Evolutionary conservation across 768 basidiomycete species (phyloP).

Genomic region (Russula sp.): DNA sequence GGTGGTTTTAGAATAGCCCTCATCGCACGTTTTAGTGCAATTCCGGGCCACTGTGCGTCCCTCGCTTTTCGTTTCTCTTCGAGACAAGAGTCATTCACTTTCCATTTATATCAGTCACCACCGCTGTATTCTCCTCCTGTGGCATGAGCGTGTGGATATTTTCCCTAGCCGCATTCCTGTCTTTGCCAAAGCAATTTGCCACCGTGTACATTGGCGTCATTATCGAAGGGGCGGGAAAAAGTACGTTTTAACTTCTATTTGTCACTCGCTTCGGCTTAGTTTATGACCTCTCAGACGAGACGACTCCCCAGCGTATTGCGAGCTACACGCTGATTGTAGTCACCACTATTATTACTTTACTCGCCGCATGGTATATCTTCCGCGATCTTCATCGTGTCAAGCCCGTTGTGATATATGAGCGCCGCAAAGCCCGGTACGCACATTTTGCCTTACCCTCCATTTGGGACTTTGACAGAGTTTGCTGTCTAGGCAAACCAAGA

Average conservation of each 20-base stretch:
- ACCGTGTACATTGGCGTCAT: slow-evolving; percentile 87
- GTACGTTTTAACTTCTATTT: background rate
- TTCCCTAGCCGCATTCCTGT: slow-evolving; percentile 69
- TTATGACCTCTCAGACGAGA: slow-evolving; percentile 27
- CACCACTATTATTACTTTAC: slow-evolving; percentile 63
- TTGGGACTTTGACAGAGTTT: slow-evolving; percentile 5
- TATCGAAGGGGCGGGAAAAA: slow-evolving; percentile 33
- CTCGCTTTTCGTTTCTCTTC: background rate
- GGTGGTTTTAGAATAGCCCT: slow-evolving; percentile 85
- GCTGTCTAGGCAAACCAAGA: slow-evolving; percentile 45
- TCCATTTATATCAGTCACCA: slow-evolving; percentile 52
- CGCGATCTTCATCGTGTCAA: slow-evolving; percentile 63
- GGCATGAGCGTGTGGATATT: slow-evolving; percentile 81
- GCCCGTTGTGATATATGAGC: slow-evolving; percentile 55
- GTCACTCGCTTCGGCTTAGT: slow-evolving; percentile 14
- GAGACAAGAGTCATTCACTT: background rate
- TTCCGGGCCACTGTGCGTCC: slow-evolving; percentile 75
- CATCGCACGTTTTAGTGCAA: slow-evolving; percentile 69
- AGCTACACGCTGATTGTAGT: slow-evolving; percentile 60
- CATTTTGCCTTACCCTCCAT: background rate
- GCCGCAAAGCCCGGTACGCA: slow-evolving; percentile 61
- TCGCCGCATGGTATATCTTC: slow-evolving; percentile 81
- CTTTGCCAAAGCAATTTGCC: slow-evolving; percentile 85
- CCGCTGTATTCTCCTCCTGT: slow-evolving; percentile 81
- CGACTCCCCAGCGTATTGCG: slow-evolving; percentile 49